Conservation (phyloP, 352 stramenopile genomes). For the Paralagenidium karlingii region DNA sequence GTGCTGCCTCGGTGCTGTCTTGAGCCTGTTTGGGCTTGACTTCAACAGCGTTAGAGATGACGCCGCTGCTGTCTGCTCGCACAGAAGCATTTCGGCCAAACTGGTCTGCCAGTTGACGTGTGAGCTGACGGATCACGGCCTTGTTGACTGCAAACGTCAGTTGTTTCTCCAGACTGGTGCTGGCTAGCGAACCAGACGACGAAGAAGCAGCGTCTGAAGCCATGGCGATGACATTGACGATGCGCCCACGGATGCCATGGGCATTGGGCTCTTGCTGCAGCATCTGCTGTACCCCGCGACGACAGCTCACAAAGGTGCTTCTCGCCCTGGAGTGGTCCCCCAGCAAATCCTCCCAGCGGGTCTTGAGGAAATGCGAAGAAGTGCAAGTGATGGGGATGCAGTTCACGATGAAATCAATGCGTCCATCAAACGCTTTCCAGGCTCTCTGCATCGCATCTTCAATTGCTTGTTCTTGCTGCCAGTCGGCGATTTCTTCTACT, state of each 20-base stretch:
- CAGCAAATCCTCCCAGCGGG: conserved; percentile 41
- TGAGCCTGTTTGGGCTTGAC: neutral
- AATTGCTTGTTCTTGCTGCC: no score
- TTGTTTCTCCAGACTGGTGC: conserved; percentile 17
- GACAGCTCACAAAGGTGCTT: conserved; percentile 48
- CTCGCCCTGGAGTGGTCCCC: conserved; percentile 36
- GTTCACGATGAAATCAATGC: conserved; percentile 68
- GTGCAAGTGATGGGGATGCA: conserved; percentile 19
- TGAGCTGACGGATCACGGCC: conserved; percentile 49
- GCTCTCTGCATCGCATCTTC: neutral
- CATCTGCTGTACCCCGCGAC: conserved; percentile 47
- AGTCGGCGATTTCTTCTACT: conserved; percentile 30
- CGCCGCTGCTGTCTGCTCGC: conserved; percentile 42
- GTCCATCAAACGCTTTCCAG: conserved; percentile 24
- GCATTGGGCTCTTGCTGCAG: conserved; percentile 33
- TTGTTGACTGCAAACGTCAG: conserved; percentile 60
- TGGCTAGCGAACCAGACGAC: no score
- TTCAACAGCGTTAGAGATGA: neutral
- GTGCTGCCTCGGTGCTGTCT: conserved; percentile 14
- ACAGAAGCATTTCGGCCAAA: conserved; percentile 47
- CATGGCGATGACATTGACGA: conserved; percentile 50
- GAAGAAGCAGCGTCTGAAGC: no score
- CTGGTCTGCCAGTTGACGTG: conserved; percentile 42
- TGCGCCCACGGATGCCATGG: conserved; percentile 28
- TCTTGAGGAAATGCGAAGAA: conserved; percentile 8